Conservation (phyloP, 768 basidiomycete species). For the Fomitopsis serialis region DNA sequence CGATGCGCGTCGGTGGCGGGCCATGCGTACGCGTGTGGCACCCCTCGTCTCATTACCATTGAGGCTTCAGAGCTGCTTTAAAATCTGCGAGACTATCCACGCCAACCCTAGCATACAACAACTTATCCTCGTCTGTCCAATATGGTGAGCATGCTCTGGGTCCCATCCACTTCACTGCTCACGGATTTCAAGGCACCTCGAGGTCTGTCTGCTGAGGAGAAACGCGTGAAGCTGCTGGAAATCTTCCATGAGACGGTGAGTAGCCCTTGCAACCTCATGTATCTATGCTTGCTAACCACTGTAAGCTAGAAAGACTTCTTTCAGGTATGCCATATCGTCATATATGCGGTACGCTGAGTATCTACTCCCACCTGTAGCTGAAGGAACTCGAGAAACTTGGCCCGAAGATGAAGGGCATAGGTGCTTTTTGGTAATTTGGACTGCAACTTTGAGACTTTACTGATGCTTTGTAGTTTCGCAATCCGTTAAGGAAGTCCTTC, state of each 20-base stretch:
- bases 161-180: too few species aligned
- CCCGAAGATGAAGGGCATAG: constrained; percentile 87
- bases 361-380: constrained; percentile 36
- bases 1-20: background rate
- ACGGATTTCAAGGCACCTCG: constrained; percentile 51
- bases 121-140: too few species aligned
- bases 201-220: constrained; percentile 87
- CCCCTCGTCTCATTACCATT: too few species aligned
- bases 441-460: background rate
- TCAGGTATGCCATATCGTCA: constrained; percentile 33
- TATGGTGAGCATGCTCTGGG: too few species aligned
- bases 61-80: too few species aligned
- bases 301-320: constrained; percentile 72
- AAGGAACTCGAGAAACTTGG: constrained; percentile 91
- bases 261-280: background rate
- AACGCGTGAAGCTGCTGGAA: constrained; percentile 82
- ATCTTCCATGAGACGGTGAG: constrained; percentile 89
- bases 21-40: too few species aligned
- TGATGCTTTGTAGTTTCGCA: constrained; percentile 58
- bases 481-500: constrained; percentile 87
- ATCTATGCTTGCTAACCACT: background rate
- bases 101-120: too few species aligned
- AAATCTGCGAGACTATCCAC: too few species aligned
- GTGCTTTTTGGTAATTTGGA: constrained; percentile 33
- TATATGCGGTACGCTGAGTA: background rate